Conservation (phyloP, 2,329 filamentous ascomycete genomes). For the Alternaria burnsii region DNA sequence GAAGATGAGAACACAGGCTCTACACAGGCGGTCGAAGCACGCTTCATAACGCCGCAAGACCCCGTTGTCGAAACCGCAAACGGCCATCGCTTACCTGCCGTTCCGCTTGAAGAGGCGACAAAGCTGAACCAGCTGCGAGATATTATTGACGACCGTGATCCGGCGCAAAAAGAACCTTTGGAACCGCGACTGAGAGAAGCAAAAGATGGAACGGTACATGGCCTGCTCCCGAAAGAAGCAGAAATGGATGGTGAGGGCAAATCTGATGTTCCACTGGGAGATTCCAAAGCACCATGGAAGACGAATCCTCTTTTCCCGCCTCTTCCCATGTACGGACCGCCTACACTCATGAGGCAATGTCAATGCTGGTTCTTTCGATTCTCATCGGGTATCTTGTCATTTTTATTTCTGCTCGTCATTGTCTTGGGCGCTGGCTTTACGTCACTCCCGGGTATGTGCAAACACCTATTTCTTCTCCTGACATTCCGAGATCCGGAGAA, state of each 20-base stretch:
- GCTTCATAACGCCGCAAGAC: slow-evolving; percentile 71
- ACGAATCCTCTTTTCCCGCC: slow-evolving; percentile 87
- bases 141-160: slow-evolving; percentile 54
- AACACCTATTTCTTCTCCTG: slow-evolving; percentile 61
- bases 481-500: slow-evolving; percentile 68
- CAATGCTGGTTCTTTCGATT: slow-evolving; percentile 72
- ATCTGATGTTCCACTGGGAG: slow-evolving; percentile 56
- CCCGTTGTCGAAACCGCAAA: slow-evolving; percentile 74
- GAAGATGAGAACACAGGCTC: slow-evolving; percentile 55
- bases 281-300: slow-evolving; percentile 66
- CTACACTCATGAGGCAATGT: slow-evolving; percentile 69
- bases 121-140: slow-evolving; percentile 72
- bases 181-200: slow-evolving; percentile 48
- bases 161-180: slow-evolving; percentile 39
- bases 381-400: slow-evolving; percentile 77
- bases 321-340: slow-evolving; percentile 80
- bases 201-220: slow-evolving; percentile 55
- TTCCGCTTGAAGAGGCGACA: slow-evolving; percentile 74
- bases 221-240: slow-evolving; percentile 36
- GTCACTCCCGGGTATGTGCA: slow-evolving; percentile 64
- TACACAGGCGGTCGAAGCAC: slow-evolving; percentile 68
- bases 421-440: slow-evolving; percentile 77
- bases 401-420: slow-evolving; percentile 78
- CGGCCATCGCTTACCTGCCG: slow-evolving; percentile 71
- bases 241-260: slow-evolving; percentile 51